Evolutionary conservation across 1,284 basidiomycete genomes (phyloP).

Genomic region (Cerrena zonata): DNA sequence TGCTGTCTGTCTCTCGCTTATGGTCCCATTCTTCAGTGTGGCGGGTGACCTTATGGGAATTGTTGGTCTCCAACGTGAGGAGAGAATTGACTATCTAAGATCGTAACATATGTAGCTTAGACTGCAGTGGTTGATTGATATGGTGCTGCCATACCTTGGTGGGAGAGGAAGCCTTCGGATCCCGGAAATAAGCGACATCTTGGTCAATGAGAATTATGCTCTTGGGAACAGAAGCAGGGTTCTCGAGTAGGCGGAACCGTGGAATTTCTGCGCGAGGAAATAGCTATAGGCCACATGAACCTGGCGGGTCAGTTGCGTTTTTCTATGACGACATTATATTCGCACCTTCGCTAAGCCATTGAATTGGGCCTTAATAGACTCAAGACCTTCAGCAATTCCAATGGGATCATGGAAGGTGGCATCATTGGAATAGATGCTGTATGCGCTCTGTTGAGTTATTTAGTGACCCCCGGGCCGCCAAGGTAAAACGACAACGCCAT

Average conservation of each 20-base stretch:
- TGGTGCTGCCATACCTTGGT: conserved; percentile 32
- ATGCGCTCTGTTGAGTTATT: conserved; percentile 32
- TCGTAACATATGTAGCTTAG: neutral
- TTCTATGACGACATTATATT: neutral
- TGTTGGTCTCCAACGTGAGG: conserved; percentile 39
- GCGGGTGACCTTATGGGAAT: conserved; percentile 31
- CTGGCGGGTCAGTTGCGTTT: neutral
- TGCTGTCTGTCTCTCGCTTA: conserved; percentile 32
- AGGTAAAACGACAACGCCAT: too few relatives aligned
- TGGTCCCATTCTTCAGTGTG: conserved; percentile 50
- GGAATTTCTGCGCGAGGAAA: conserved; percentile 41
- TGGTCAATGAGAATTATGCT: conserved; percentile 43
- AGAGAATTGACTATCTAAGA: conserved; percentile 41
- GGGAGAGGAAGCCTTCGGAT: conserved; percentile 32
- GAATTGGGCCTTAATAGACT: conserved; percentile 42
- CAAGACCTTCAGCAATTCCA: conserved; percentile 40
- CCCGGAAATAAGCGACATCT: conserved; percentile 44
- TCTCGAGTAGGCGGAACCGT: conserved; percentile 40
- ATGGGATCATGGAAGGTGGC: conserved; percentile 48
- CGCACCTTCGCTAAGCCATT: conserved; percentile 42
- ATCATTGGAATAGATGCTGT: conserved; percentile 38
- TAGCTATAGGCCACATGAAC: conserved; percentile 24
- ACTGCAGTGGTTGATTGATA: neutral
- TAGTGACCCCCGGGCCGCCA: too few relatives aligned
- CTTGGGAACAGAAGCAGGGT: conserved; percentile 33